Evolutionary conservation across 2,329 filamentous ascomycete species (phyloP).

Genomic region (Fusarium sp.): DNA sequence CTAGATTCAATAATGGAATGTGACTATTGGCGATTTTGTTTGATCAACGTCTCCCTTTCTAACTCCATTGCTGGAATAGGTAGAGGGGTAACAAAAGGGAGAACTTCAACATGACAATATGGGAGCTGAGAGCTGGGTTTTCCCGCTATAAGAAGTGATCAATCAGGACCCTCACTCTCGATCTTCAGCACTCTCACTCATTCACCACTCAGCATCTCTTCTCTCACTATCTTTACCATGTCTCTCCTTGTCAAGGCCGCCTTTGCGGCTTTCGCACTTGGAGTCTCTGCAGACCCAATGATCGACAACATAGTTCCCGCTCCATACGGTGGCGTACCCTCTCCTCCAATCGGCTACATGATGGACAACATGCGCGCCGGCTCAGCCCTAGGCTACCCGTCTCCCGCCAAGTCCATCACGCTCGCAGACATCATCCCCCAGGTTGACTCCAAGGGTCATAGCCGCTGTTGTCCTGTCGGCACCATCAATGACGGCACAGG

Average conservation of each 20-base stretch:
- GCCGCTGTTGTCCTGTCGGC: neutral
- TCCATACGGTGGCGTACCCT: neutral
- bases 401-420: neutral
- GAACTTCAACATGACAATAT: too few relatives aligned
- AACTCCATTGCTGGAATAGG: neutral
- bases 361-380: neutral
- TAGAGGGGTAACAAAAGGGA: neutral
- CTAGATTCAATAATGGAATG: neutral
- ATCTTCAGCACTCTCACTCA: neutral
- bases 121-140: too few relatives aligned
- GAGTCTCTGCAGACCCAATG: neutral
- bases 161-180: too few relatives aligned
- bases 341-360: neutral
- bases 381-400: neutral
- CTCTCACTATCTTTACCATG: neutral
- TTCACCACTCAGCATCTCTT: neutral
- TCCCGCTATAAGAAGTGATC: too few relatives aligned
- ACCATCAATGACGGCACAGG: neutral
- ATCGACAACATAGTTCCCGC: neutral
- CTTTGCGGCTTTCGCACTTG: neutral
- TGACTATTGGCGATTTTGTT: neutral
- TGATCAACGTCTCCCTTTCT: neutral
- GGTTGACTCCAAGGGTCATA: neutral
- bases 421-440: neutral
- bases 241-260: neutral